Evolutionary conservation across 139 green algal genomes (phyloP), one percentile per base, ranked within the genome.

Genomic region (Volvox africanus): DNA sequence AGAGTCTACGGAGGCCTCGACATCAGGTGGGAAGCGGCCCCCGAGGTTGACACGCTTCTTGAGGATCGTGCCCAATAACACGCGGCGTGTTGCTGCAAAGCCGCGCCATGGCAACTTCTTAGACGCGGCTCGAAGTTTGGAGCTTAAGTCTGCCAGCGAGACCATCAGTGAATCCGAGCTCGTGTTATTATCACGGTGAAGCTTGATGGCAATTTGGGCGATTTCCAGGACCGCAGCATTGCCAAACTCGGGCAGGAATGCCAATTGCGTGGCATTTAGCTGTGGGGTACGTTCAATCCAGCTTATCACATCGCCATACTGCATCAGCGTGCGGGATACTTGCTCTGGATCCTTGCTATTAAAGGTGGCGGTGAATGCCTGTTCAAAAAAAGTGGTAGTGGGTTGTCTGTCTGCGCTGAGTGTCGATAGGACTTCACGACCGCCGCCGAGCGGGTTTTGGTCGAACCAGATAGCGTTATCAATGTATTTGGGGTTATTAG

Each of bases 321-420:
- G 76, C 61, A 61, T 30, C 14, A 91, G 22, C 24, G 87, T 82
- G 18, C 76, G 76, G 17, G 61, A 13, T 3, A 90, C 86, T 67
- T 90, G 68, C 0, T 35, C 50, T 16, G 73, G 22, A 11, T 83
- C 50, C 16, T 69, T 81, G 86, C n/a, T 76, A 75, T 19, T 61
- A 22, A 77, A 90, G 6, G 86, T 90, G 21, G 71, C 69, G 0
- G 86, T 90, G 50, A 90, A 90, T 50, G 86, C 86, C 22, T 90
- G 86, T 44, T 90, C 86, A 17, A 90, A 90, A 21, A 90, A 37
- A 1, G 44, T 84, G 20, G 86, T 69, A 3, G 36, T 30, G n/a
- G 75, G 86, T 32, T 90, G 28, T 16, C 86, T 75, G 13, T 50
- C 73, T 28, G 65, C 76, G 61, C 18, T 77, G 5, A 16, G 24